Evolutionary conservation across 768 basidiomycete genomes (phyloP), one percentile per base, ranked within the genome.

Genomic region (Naganishia onofrii): DNA sequence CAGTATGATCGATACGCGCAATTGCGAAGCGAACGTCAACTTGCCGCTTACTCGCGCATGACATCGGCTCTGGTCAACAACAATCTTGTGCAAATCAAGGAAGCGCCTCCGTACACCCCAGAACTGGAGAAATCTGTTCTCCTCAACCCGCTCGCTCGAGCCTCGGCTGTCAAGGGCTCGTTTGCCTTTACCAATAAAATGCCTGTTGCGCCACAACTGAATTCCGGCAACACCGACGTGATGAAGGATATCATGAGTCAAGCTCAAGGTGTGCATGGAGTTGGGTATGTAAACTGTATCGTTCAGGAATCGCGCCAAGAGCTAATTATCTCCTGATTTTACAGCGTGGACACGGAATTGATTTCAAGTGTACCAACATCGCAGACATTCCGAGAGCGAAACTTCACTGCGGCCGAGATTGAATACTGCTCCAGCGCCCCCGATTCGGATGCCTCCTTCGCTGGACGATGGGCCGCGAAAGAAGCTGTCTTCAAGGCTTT

Each of bases 391-490:
- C 83, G 96, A 66, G 77, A 86, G 67, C 90, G 93, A 72, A 99
- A 99, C 85, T 99, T 96, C 83, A 98, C 94, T 23, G 87, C 88
- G 12, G 87, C 85, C 28, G 96, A 99, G 74, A 86, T 89, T 74
- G 82, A 85, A 13, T 97, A 98, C 84, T 97, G 94, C 82, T 84
- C 83, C 63, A 75, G 86, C n/a, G 93, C 97, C 76, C 89, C 95
- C 2, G 91, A 90, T 57, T 88, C 91, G 21, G 81, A 86, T 0
- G 90, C 96, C 9, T 97, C 95, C 1, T 93, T 96, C 78, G 95
- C 96, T 26, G 94, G 91, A 42, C 90, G 94, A 68, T 99, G 96
- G 95, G 91, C 87, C 32, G 95, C 92, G 64, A 99, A 98, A 82
- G 96, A 98, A 81, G 95, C 94, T 2, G 76, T 80, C 31, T 97